Base-by-base conservation (phyloP, 139 green algal species). In the Desmodesmus armatus region DNA sequence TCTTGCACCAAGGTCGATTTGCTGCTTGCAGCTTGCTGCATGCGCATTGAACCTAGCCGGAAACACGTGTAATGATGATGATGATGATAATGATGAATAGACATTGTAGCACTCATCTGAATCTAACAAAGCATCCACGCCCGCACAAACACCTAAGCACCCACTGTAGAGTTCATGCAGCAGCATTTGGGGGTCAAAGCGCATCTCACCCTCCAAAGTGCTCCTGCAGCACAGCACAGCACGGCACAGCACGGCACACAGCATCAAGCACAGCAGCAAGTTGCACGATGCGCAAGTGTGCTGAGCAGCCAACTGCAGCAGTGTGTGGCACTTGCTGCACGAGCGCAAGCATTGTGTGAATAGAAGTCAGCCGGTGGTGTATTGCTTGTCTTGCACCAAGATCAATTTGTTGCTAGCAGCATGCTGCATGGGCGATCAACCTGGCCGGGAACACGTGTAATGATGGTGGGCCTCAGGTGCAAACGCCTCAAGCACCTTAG, bases 171-270 rank as follows among this genome's bases (percentile, higher is more conserved):
- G 33, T 0, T 82, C 76, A 9, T 72, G 53, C 76, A 82, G 55
- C 35, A 82, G 53, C n/a, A 82, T 55, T 40, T 82, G 55, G 55
- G 76, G 41, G 40, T 82, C 76, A 41, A 82, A 82, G 6, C 76
- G 53, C 35, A 39, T 21, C 55, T 82, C 76, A 40, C 40, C 21
- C 31, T 82, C n/a, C 41, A 82, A 15, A 55, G 37, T 72, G 55
- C 37, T 58, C 55, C 76, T 82, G 76, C 76, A 69, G 0, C 21
- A 29, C 11, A 41, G 43, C 47, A 33, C 25, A 29, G 31, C 63
- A 72, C n/a, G n/a, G n/a, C n/a, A n/a, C 37, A 76, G 33, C 67
- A 37, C 11, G 29, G 5, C 23, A 6, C 37, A 23, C 19, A 55
- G 6, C 15, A 55, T 5, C 67, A 35, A 11, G 0, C 11, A 9